Evolutionary conservation across 805 yeast genomes (phyloP), one percentile per base, ranked within the genome.

Genomic region (Suhomyces sp.): DNA sequence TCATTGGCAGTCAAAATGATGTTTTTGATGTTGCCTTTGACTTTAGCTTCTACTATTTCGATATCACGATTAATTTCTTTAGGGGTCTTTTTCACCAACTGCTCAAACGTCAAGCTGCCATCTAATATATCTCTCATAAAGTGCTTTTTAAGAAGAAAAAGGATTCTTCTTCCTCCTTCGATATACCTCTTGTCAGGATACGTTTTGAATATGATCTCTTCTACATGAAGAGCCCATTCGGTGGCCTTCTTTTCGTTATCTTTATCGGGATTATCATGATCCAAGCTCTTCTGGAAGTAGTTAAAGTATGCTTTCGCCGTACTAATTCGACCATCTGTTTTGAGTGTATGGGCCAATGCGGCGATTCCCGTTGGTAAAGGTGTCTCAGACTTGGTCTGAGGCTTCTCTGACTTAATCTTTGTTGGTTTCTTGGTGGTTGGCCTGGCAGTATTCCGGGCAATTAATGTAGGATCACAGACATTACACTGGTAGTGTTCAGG

Each of bases 11-110:
- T 84, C 47, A 91, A 69, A 12, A 91, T 87, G 15, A 87, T 78
- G 51, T 86, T 84, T 25, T 83, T 76, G 50, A 88, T 81, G 64
- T 87, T 87, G 53, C 81, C 81, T 48, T 86, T 80, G 9, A 88
- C 89, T 46, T 81, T 81, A 56, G 85, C 87, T 15, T 91, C 92
- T 51, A 85, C 80, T 57, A 79, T 76, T 57, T 81, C 85, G 55
- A 86, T 74, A 58, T 87, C 93, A 4, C 91, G 90, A 60, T 89
- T 90, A 73, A 92, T 79, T 58, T 92, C 93, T 59, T 87, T 89
- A 0, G 84, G 85, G 5, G 85, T 75, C 76, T 88, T 74, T 31
- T 72, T 75, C 2, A 85, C 91, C 44, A 90, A 72, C 56, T 84
- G 79, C 13, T 71, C 73, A 43, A 87, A 79, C 1, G 82, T 69